Base-by-base conservation (phyloP, 2,329 filamentous ascomycete genomes). In the Aspergillus floridensis region DNA sequence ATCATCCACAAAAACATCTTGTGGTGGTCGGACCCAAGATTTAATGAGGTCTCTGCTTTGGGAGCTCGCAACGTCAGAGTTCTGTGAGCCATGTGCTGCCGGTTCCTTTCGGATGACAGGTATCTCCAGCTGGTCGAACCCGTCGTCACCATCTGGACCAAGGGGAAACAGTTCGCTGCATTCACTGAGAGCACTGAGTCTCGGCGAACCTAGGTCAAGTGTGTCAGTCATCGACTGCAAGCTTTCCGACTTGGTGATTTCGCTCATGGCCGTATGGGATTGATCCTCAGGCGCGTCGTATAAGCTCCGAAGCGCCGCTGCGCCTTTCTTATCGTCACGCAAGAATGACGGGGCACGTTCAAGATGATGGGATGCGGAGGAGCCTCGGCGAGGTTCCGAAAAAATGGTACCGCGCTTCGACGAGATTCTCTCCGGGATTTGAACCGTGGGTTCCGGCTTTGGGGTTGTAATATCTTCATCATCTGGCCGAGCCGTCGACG, bases 181-280 rank as follows among this genome's bases (percentile, higher is more conserved):
- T 64, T 80, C 77, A 52, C 77, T 80, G 1, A 80, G 67, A 21
- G 76, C 72, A 58, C 77, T 80, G 8, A 79, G 66, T 52, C 77
- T 69, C 2, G 77, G 77, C 7, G 76, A 79, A 32, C 67, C 70
- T 0, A 72, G 69, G n/a, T 76, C 73, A 5, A 64, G 55, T 1
- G 61, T 65, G n/a, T 75, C 72, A 38, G 65, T 69, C 62, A 72
- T 71, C 0, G 76, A 76, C 47, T 75, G 66, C 41, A 71, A 65
- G 53, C 75, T 77, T 38, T 74, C 73, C 12, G 70, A 72, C 54
- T 70, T 72, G 2, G 76, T 74, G 19, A 74, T 59, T 16, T 65
- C 64, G 58, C 68, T 75, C 59, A 68, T 32, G n/a, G 64, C 66
- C 16, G 64, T 59, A 31, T 58, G 67, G 14, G 71, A 70, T 21